Base-by-base conservation (phyloP, 176 grass and related monocot genomes). In the Coix lacrymajobi region DNA sequence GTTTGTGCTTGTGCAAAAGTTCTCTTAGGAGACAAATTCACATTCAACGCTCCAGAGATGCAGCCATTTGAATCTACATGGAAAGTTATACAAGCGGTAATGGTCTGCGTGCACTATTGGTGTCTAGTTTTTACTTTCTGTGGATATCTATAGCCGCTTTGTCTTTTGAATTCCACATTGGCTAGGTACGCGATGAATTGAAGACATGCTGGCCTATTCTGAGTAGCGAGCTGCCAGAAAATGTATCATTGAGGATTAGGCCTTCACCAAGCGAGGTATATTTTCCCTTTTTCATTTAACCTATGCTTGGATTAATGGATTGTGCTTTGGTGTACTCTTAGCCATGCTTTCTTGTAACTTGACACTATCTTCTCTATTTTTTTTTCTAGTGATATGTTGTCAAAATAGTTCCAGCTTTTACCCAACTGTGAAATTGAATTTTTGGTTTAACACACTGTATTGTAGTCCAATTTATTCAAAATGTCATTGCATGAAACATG, bases 121-220 rank as follows among this genome's bases (percentile, higher is more conserved):
- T 92, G 37, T 66, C 9, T 78, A 69, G 61, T 39, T 69, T 33
- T 46, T 12, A 30, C 54, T 79, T 87, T 38, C 11, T 71, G 16
- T 46, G 37, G 60, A 61, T 87, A 41, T 51, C 62, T 73, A 43
- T 84, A 79, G 37, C 58, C 52, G 43, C 19, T 67, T 80, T 6
- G 3, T 10, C 45, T 79, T 69, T 76, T 76, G 32, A 38, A 76
- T 33, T 58, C 49, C 64, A 33, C 13, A 43, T 61, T 84, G 77
- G 68, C 65, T 83, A 98, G 96, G 93, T 98, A 76, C 91, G 96
- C 4, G 34, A 93, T 91, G 93, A 92, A 94, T 84, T 98, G 62
- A 98, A 93, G 83, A 76, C 64, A 66, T 93, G 81, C 81, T 98
- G 96, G 96, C 91, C 92, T 87, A 85, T 87, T 58, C 81, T 98